phyloP scores from a whole-genome alignment of 192 early-diverging fungal species.

The Glomus cerebriforme region DNA sequence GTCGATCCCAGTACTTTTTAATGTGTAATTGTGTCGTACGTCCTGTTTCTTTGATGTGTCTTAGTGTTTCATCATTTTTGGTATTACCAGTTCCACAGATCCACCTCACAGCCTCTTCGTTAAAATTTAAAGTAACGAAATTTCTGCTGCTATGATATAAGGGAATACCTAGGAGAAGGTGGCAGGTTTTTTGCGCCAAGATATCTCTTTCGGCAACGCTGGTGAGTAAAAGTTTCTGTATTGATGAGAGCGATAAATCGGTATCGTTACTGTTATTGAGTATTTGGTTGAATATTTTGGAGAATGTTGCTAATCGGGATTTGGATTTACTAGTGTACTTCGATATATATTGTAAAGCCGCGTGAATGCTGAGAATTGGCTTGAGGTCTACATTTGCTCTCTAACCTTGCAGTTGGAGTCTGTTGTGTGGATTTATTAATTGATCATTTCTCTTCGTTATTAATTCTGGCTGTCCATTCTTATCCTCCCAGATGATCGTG shows the following conservation, averaged over 20 bases:
- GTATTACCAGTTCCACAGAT: neutral
- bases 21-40: neutral
- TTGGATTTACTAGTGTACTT: no score
- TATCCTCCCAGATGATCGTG: neutral
- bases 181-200: no score
- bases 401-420: no score
- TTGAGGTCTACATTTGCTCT: no score
- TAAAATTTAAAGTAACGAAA: conserved; percentile 10
- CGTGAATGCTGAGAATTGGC: no score
- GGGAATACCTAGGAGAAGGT: no score
- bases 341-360: no score
- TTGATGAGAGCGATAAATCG: neutral
- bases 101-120: neutral
- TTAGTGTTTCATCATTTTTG: neutral
- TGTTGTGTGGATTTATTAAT: neutral
- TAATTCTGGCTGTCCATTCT: neutral
- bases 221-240: no score
- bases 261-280: neutral
- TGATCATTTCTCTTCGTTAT: neutral
- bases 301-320: neutral
- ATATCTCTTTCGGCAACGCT: no score
- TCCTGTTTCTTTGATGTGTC: neutral
- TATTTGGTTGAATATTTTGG: conserved; percentile 14
- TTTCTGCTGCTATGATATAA: no score
- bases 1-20: neutral